These are phyloP conservation scores for Hirschioporus abietinus DNA, from an alignment of 768 basidiomycete genomes.

Conservation along the genomic window DNA sequence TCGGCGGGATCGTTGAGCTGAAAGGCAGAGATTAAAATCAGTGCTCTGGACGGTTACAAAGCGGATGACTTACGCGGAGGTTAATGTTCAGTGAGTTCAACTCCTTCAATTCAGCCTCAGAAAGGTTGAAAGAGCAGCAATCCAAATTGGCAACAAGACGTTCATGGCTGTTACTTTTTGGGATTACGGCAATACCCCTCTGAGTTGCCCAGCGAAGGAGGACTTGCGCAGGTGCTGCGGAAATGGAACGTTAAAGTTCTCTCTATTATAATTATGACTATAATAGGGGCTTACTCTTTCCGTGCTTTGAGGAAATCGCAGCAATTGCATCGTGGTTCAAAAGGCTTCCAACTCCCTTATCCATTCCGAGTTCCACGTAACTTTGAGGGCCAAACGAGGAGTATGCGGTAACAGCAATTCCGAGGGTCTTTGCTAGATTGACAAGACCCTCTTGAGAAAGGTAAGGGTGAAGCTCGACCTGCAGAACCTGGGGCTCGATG, in stretches of 20 bases:
- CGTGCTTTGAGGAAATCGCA: constrained; percentile 41
- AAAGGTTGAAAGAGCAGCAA: constrained; percentile 43
- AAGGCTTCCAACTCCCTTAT: constrained; percentile 46
- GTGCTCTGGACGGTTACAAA: neutral
- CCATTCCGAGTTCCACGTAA: constrained; percentile 62
- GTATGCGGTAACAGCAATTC: constrained; percentile 50
- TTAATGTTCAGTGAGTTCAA: constrained; percentile 59
- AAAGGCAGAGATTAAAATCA: constrained; percentile 9
- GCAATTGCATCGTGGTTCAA: constrained; percentile 43
- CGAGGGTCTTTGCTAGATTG: constrained; percentile 35
- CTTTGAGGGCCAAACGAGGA: constrained; percentile 50
- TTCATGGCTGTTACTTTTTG: constrained; percentile 36
- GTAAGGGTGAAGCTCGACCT: constrained; percentile 58
- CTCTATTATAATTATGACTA: neutral
- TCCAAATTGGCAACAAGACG: constrained; percentile 42
- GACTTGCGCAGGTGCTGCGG: constrained; percentile 36
- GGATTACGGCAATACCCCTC: constrained; percentile 43
- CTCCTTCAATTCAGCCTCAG: constrained; percentile 48
- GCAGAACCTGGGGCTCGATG: constrained; percentile 50
- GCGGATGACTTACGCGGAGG: constrained; percentile 45
- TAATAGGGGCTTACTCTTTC: constrained; percentile 41
- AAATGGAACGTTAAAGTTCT: neutral
- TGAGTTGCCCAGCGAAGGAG: constrained; percentile 47
- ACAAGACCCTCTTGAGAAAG: constrained; percentile 45
- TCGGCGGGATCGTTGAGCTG: constrained; percentile 69